These are phyloP conservation scores for Alternaria longipes DNA, from an alignment of 2,329 filamentous ascomycete species.

Conservation along the genomic window DNA sequence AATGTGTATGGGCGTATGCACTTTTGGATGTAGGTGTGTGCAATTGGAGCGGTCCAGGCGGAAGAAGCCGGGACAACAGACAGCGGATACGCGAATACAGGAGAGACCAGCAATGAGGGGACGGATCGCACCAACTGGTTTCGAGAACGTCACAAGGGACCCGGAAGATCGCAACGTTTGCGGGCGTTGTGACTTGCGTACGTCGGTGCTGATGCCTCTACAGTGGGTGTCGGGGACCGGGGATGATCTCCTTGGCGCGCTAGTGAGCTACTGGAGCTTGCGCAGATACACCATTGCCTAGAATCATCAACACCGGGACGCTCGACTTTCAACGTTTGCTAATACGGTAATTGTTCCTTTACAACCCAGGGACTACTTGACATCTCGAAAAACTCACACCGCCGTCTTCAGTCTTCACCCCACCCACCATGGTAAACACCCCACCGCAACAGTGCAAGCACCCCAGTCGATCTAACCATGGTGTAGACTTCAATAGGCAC, in stretches of 20 bases:
- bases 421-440: slow-evolving; percentile 42
- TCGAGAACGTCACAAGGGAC: not conserved
- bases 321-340: slow-evolving; percentile 6
- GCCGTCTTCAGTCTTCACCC: slow-evolving; percentile 6
- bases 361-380: not conserved
- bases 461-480: slow-evolving; percentile 30
- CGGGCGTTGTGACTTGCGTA: not conserved
- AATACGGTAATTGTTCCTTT: not conserved
- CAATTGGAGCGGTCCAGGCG: slow-evolving; percentile 40
- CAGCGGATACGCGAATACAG: not conserved
- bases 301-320: slow-evolving; percentile 31
- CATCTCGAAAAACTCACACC: not conserved
- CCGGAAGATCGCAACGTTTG: not conserved
- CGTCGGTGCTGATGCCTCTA: not conserved
- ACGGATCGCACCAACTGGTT: not conserved
- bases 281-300: slow-evolving; percentile 46
- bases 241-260: slow-evolving; percentile 22
- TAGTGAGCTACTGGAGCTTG: slow-evolving; percentile 33
- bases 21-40: slow-evolving; percentile 27
- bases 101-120: not conserved
- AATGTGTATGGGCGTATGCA: slow-evolving; percentile 42
- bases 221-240: not conserved
- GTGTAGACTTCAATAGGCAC: slow-evolving; percentile 97
- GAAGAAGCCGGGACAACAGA: slow-evolving; percentile 23
- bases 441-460: slow-evolving; percentile 13